Conservation (phyloP, 2,329 filamentous ascomycete species). For the Coniochaeta hoffmannii region DNA sequence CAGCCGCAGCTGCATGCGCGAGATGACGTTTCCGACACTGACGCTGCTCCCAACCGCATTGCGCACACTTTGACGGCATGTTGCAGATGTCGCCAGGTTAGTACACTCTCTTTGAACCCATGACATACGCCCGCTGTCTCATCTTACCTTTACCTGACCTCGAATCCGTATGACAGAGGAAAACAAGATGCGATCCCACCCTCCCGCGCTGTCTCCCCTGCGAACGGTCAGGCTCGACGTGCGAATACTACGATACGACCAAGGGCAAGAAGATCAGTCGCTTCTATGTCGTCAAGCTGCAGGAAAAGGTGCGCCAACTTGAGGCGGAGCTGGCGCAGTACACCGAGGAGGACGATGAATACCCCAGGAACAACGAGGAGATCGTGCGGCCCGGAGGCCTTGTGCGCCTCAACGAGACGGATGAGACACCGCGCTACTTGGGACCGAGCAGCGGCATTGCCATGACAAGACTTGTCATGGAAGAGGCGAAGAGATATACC, state of each 20-base stretch:
- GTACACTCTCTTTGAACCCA: conserved; percentile 11
- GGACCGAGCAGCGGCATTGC: conserved; percentile 93
- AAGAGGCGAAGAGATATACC: conserved; percentile 89
- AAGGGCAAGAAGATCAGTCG: conserved; percentile 82
- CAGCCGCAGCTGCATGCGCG: conserved; percentile 13
- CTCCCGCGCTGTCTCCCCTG: conserved; percentile 88
- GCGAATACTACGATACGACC: conserved; percentile 90
- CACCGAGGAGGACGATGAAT: conserved; percentile 67
- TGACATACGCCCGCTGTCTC: no score
- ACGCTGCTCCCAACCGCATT: conserved; percentile 52
- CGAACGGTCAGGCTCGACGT: conserved; percentile 82
- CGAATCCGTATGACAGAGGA: conserved; percentile 53
- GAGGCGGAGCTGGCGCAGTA: conserved; percentile 75
- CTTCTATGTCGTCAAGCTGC: conserved; percentile 85
- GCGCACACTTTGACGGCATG: conserved; percentile 76
- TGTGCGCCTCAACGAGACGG: conserved; percentile 75
- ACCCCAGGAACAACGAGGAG: conserved; percentile 67
- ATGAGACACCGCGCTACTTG: conserved; percentile 81
- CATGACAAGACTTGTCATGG: conserved; percentile 92
- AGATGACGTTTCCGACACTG: conserved; percentile 37
- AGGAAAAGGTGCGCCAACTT: conserved; percentile 75
- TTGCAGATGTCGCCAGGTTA: conserved; percentile 70
- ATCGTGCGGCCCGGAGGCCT: conserved; percentile 81
- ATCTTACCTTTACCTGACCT: not conserved
- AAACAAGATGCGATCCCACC: conserved; percentile 91